phyloP scores from a whole-genome alignment of 305 asterid species.

The Fraxinus velutina region DNA sequence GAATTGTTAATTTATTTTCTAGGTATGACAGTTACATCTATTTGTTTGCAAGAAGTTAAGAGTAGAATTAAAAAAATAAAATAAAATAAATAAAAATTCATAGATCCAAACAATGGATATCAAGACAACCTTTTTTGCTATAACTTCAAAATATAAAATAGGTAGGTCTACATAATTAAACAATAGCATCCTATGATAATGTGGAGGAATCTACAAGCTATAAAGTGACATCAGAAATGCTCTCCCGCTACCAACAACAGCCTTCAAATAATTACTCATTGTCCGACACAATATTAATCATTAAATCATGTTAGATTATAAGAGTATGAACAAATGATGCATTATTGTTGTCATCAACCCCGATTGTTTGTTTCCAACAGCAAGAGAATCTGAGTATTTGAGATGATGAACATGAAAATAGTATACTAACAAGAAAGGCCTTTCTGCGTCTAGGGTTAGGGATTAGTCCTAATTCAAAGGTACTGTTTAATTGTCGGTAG shows the following conservation, averaged over 20 bases:
- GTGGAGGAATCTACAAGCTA: not conserved
- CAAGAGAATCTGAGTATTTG: not conserved
- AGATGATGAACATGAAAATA: not conserved
- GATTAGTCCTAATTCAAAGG: not conserved
- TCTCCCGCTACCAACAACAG: not conserved
- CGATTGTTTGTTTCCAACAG: not conserved
- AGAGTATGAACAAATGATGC: not conserved
- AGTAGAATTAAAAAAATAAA: too few relatives aligned
- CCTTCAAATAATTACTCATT: not conserved
- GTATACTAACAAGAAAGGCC: not conserved
- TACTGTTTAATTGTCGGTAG: conserved; percentile 22
- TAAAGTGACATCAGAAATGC: not conserved
- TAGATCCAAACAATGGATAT: not conserved
- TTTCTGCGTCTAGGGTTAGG: conserved; percentile 18
- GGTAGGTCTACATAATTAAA: not conserved
- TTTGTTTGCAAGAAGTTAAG: not conserved
- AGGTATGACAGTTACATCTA: not conserved
- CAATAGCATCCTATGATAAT: not conserved
- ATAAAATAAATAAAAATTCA: too few relatives aligned
- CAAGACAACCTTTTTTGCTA: not conserved
- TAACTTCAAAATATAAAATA: not conserved
- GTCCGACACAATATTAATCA: not conserved
- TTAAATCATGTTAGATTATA: not conserved
- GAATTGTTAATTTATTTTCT: not conserved
- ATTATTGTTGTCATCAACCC: not conserved